Conservation (phyloP, 192 early-diverging fungal species). For the Linnemannia zychae region DNA sequence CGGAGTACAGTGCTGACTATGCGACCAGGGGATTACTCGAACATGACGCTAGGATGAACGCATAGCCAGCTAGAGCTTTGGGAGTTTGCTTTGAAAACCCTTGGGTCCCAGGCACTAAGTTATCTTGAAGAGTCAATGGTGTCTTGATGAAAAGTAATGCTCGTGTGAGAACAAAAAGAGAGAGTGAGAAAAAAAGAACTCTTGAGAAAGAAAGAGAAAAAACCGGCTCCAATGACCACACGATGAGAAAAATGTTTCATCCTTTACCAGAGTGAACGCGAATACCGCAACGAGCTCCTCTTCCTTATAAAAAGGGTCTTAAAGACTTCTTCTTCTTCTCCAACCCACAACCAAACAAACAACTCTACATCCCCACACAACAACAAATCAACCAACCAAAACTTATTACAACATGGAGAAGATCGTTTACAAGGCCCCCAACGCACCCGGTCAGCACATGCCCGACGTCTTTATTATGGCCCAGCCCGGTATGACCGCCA, state of each 20-base stretch:
- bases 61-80: too few species aligned
- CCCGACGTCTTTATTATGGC: constrained; percentile 51
- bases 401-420: constrained; percentile 20
- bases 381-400: background rate
- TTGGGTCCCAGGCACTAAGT: too few species aligned
- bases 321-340: background rate
- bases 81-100: too few species aligned
- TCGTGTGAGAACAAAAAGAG: background rate
- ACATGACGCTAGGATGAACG: too few species aligned
- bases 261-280: background rate
- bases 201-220: background rate
- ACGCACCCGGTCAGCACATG: constrained; percentile 31
- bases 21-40: too few species aligned
- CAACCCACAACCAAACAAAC: background rate
- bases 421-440: constrained; percentile 45
- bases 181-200: background rate
- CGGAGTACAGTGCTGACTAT: too few species aligned
- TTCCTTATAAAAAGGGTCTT: too few species aligned
- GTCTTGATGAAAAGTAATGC: background rate
- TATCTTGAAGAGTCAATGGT: too few species aligned
- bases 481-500: constrained; percentile 45
- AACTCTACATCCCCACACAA: background rate
- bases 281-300: background rate
- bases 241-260: constrained; percentile 2
- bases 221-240: constrained; percentile 2